Conservation (phyloP, 2,329 filamentous ascomycete genomes). For the Calonectria pseudoturangicola region DNA sequence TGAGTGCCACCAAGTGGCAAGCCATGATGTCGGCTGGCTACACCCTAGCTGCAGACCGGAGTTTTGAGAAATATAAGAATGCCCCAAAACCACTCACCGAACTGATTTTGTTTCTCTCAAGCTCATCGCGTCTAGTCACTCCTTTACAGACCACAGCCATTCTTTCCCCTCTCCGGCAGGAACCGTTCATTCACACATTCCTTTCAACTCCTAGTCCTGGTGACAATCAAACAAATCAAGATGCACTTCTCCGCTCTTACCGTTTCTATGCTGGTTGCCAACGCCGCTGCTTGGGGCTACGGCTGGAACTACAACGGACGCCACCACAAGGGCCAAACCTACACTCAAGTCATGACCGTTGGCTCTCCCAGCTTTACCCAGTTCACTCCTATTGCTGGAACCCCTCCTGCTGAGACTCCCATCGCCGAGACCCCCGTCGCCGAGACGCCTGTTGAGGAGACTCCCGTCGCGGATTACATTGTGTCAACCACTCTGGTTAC, state of each 20-base stretch:
- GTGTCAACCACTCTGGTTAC: constrained; percentile 30
- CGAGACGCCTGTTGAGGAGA: constrained; percentile 34
- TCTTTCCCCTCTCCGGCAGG: constrained; percentile 35
- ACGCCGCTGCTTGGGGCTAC: constrained; percentile 46
- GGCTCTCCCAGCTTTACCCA: constrained; percentile 22
- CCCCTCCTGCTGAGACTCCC: not conserved
- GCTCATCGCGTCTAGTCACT: constrained; percentile 39
- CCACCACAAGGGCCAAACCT: constrained; percentile 38
- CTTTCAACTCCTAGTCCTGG: constrained; percentile 32
- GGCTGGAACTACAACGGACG: not conserved
- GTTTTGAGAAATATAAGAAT: constrained; percentile 28
- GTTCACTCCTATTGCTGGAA: not conserved
- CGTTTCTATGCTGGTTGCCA: constrained; percentile 39
- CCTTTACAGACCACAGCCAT: constrained; percentile 31
- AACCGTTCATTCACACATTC: constrained; percentile 35
- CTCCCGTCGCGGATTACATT: constrained; percentile 30
- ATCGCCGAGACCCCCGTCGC: constrained; percentile 3
- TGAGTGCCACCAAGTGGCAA: not conserved
- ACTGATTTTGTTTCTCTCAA: not conserved
- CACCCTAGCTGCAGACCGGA: not conserved
- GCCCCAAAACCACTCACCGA: not conserved
- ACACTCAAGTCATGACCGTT: constrained; percentile 45
- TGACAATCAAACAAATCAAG: constrained; percentile 32
- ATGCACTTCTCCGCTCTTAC: constrained; percentile 38
- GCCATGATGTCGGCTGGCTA: constrained; percentile 1